Base-by-base conservation (phyloP, 2,329 filamentous ascomycete species). In the Calonectria pseudoreteaudii region DNA sequence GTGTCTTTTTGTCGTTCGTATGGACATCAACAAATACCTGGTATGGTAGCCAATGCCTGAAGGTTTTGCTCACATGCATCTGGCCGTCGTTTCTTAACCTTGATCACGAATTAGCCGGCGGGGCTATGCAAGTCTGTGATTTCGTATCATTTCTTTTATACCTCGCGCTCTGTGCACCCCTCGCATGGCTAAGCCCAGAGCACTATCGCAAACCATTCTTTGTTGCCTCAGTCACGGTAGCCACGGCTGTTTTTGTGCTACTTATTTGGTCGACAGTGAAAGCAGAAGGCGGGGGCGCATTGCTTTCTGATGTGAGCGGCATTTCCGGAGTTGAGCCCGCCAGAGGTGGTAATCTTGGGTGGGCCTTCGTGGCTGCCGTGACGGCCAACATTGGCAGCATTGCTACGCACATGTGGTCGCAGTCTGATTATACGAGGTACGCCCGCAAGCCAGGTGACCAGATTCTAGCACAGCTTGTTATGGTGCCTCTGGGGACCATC, bases 401-500 rank as follows among this genome's bases (percentile, higher is more conserved):
- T 13, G 77, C 78, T 4, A 79, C 79, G 2, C 78, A 81, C 66
- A 80, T 82, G 74, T 81, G 77, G 75, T 77, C 74, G 16, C 81
- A 82, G 73, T 80, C 79, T 14, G 81, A 83, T 70, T 83, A 81
- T 64, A 81, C 80, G 1, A 75, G 81, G n/a, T 83, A 80, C 69
- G 80, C 81, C 16, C 79, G 81, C 23, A 74, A 74, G 31, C 80
- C 80, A 6, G 76, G 79, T 5, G 81, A 82, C 30, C 81, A 82
- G 60, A 72, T 83, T 1, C 36, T 77, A 2, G 80, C 80, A 8
- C 81, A 82, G 68, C 66, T 79, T 2, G 28, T 82, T 66, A 80
- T 81, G 74, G 79, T 81, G 4, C 81, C 77, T 8, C 41, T 78
- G 2, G 65, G 65, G 3, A 64, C 65, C 23, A 72, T 72, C 31